A percentile compares a stretch with the other conserved stretches of the same genome.
Evolutionary conservation across 2,329 filamentous ascomycete genomes (phyloP).

Genomic region (Ophiostoma piceae): DNA sequence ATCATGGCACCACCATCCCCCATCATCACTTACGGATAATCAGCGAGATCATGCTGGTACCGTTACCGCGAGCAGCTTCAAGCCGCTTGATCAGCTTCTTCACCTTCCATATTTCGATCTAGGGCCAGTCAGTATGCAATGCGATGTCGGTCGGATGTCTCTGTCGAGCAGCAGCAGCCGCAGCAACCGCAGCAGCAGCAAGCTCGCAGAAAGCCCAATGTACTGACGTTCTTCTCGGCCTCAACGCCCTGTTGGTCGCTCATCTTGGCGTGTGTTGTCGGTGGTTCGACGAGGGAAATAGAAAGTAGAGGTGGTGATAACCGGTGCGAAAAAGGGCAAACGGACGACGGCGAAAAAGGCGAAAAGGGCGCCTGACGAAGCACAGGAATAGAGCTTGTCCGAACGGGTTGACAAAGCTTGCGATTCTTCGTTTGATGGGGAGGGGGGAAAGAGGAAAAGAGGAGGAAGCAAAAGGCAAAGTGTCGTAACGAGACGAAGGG

Average conservation of each 20-base stretch:
- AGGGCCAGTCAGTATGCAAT: conserved; percentile 22
- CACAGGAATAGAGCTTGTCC: conserved; percentile 17
- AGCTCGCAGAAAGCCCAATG: conserved; percentile 7
- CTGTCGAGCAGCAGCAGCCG: too few relatives aligned
- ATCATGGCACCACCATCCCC: not conserved
- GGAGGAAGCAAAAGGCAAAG: not conserved
- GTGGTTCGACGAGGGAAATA: conserved; percentile 12
- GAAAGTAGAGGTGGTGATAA: not conserved
- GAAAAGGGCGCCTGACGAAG: conserved; percentile 14
- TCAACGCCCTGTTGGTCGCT: conserved; percentile 82
- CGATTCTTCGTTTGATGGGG: conserved; percentile 9
- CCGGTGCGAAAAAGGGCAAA: not conserved
- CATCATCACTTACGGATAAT: conserved; percentile 67
- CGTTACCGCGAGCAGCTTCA: conserved; percentile 94
- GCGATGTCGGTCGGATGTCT: not conserved
- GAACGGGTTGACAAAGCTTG: not conserved
- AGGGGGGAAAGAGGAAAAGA: not conserved
- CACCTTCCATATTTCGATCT: conserved; percentile 89
- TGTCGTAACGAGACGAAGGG: too few relatives aligned
- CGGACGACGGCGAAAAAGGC: not conserved
- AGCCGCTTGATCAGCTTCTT: conserved; percentile 99
- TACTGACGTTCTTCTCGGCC: conserved; percentile 87
- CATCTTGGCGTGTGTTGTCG: conserved; percentile 54
- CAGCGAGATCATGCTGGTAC: conserved; percentile 98
- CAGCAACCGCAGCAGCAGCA: not conserved